Base-by-base conservation (phyloP, 495 filamentous ascomycete species). In the Penicillium herquei region DNA sequence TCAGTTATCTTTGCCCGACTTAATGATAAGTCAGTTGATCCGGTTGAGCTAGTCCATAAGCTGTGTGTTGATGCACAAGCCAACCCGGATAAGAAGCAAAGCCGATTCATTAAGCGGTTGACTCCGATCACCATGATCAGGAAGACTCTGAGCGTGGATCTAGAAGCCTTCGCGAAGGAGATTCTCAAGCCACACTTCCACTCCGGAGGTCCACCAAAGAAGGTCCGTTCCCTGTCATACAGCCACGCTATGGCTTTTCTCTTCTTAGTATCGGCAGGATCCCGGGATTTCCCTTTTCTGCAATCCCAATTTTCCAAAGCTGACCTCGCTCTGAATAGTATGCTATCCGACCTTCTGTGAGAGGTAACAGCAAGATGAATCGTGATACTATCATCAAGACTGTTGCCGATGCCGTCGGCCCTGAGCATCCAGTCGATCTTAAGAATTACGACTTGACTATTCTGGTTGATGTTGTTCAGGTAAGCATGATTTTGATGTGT, bases 391-490 rank as follows among this genome's bases (percentile, higher is more conserved):
- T 98, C 43, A 98, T 99, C 68, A 84, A 88, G 58, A 83, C 81
- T 37, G 80, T 97, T 31, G 94, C 94, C 3, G 77, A 79, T 33
- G 70, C 76, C 11, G 85, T 89, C 21, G 87, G 87, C 0, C 65
- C 75, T 8, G 73, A 78, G 33, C 95, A 98, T 66, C 87, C 84
- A 17, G 94, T 98, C 49, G 85, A 96, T 66, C 79, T 99, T 17
- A 87, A 77, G 32, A 80, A 83, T 26, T 91, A 91, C 32, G 92
- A 98, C 70, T 75, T 89, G 56, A 80, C 94, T 31, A 91, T 99
- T 59, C 71, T 97, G 35, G 86, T 98, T 33, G 90, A 96, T 61
- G 78, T 99, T 17, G 93, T 88, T 68, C 86, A 94, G 81, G 93
- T 95, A 77, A 67, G 82, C 71, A 31, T 3, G 37, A 2, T 18